These are phyloP conservation scores for Arabidopsis suecica DNA, from an alignment of 345 rosid species.

Conservation along the genomic window DNA sequence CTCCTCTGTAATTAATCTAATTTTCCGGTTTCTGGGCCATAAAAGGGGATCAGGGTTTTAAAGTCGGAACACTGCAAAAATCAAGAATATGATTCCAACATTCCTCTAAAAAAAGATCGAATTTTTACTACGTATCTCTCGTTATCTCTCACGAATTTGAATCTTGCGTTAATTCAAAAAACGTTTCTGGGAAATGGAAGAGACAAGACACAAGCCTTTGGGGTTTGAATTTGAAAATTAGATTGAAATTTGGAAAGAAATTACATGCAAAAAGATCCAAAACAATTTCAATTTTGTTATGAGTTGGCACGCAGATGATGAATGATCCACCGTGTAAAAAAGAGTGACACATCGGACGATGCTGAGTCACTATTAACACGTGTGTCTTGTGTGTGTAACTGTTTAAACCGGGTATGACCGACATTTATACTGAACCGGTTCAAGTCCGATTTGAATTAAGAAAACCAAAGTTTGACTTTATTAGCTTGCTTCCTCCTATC, in stretches of 20 bases:
- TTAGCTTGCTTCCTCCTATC: background rate
- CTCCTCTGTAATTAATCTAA: conserved; percentile 16
- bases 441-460: background rate
- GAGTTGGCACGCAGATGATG: conserved; percentile 40
- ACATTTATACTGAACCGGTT: conserved; percentile 28
- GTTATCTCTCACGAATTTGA: conserved; percentile 4
- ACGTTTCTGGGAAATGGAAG: conserved; percentile 35
- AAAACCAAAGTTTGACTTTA: conserved; percentile 32
- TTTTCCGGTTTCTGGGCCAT: conserved; percentile 32
- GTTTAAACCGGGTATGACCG: conserved; percentile 34
- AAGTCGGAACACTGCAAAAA: conserved; percentile 26
- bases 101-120: background rate
- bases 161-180: background rate
- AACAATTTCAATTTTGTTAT: background rate
- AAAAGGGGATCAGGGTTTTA: conserved; percentile 43
- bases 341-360: conserved; percentile 47
- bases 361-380: conserved; percentile 35
- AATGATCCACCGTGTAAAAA: conserved; percentile 31
- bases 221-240: conserved; percentile 20
- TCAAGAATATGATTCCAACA: conserved; percentile 10
- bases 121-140: conserved; percentile 16
- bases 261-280: conserved; percentile 35
- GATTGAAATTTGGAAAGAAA: conserved; percentile 24
- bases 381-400: conserved; percentile 15
- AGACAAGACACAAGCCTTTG: conserved; percentile 20